Conservation (phyloP, 2,329 filamentous ascomycete species). For the Ceratocystis alfenasii region DNA sequence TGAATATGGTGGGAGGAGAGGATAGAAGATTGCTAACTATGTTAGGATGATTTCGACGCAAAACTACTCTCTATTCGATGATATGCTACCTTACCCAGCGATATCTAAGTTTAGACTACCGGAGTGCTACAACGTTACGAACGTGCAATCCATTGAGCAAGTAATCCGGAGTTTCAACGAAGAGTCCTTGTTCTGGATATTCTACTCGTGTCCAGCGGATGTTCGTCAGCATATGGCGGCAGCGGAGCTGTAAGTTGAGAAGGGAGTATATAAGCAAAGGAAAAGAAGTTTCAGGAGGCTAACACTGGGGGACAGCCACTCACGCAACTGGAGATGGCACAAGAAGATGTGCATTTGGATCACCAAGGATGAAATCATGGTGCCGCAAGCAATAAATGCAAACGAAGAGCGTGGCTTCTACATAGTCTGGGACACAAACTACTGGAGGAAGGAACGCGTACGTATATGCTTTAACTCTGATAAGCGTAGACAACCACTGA, state of each 20-base stretch:
- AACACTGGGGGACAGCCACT: conserved; percentile 36
- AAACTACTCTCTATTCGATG: conserved; percentile 50
- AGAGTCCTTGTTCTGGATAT: conserved; percentile 58
- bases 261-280: conserved; percentile 16
- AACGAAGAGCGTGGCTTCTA: conserved; percentile 54
- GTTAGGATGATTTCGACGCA: conserved; percentile 45
- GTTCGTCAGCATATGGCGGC: conserved; percentile 52
- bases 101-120: conserved; percentile 47
- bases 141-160: conserved; percentile 52
- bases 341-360: conserved; percentile 55
- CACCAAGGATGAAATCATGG: conserved; percentile 55
- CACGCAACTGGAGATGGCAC: conserved; percentile 57
- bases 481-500: conserved; percentile 3
- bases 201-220: conserved; percentile 54
- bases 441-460: conserved; percentile 53
- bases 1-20: conserved; percentile 23
- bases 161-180: conserved; percentile 57
- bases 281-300: neutral
- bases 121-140: conserved; percentile 55
- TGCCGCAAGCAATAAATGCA: conserved; percentile 46
- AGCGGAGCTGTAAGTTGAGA: conserved; percentile 44
- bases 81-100: conserved; percentile 45
- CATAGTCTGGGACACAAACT: conserved; percentile 51
- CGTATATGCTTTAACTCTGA: conserved; percentile 26
- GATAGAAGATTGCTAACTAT: neutral